Evolutionary conservation across 1,284 basidiomycete genomes (phyloP).

Genomic region (Ganoderma meredithae): DNA sequence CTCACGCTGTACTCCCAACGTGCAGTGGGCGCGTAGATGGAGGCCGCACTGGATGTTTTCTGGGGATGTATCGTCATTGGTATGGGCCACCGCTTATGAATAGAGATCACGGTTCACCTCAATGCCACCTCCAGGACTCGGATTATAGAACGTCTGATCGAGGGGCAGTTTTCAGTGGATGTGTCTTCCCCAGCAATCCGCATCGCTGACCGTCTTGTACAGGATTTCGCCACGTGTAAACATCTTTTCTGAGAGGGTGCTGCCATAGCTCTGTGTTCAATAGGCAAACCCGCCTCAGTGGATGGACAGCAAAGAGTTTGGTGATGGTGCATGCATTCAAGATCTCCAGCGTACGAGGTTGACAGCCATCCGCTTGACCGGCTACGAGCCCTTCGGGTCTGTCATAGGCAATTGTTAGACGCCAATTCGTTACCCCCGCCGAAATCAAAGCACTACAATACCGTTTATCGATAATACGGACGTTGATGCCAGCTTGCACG

Average conservation of each 20-base stretch:
- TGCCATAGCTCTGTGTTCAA: slow-evolving; percentile 70
- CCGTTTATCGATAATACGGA: slow-evolving; percentile 75
- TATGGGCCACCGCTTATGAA: no score
- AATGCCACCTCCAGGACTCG: slow-evolving; percentile 65
- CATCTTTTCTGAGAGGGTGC: slow-evolving; percentile 60
- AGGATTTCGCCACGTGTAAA: slow-evolving; percentile 71
- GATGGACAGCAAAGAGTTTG: not conserved
- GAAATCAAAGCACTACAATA: slow-evolving; percentile 34
- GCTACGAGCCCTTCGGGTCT: slow-evolving; percentile 65
- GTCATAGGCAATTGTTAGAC: not conserved
- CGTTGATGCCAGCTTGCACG: slow-evolving; percentile 62
- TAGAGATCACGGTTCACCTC: slow-evolving; percentile 47
- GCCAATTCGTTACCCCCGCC: not conserved
- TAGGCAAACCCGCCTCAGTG: not conserved
- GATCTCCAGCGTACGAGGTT: slow-evolving; percentile 80
- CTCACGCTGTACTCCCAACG: slow-evolving; percentile 1
- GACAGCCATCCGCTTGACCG: slow-evolving; percentile 84
- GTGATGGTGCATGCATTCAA: slow-evolving; percentile 58
- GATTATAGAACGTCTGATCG: slow-evolving; percentile 75
- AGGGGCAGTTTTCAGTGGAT: no score
- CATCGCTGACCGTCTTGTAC: slow-evolving; percentile 65
- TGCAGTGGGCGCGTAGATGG: slow-evolving; percentile 5
- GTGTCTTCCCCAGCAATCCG: not conserved
- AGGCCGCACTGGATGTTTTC: slow-evolving; percentile 39
- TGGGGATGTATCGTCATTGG: not conserved